Percentiles rank a stretch among this genome's conserved stretches.
phyloP scores from a whole-genome alignment of 352 stramenopile species.

The Pythium utonaiense region DNA sequence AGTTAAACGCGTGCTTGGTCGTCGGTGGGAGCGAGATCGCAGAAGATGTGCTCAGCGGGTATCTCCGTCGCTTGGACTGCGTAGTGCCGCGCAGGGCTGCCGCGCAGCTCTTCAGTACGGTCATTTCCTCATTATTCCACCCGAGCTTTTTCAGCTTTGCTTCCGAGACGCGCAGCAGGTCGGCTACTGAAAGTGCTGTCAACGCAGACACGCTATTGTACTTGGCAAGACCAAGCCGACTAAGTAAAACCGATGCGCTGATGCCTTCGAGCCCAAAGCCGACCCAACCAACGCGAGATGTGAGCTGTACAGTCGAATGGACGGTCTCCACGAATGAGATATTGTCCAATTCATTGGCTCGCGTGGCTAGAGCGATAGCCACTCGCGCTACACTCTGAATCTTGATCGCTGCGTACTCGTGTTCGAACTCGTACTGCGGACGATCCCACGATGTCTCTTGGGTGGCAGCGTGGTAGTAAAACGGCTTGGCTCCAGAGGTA shows the following conservation, averaged over 20 bases:
- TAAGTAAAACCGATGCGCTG: constrained; percentile 45
- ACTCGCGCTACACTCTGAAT: constrained; percentile 61
- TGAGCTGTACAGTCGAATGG: constrained; percentile 26
- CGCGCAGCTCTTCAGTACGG: constrained; percentile 28
- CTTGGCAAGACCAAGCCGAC: constrained; percentile 57
- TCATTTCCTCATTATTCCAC: constrained; percentile 61
- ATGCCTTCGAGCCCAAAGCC: constrained; percentile 77
- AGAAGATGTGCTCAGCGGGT: constrained; percentile 29
- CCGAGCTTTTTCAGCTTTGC: constrained; percentile 39
- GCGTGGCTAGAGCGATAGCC: constrained; percentile 34
- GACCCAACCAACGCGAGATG: constrained; percentile 41
- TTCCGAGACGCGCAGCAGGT: constrained; percentile 32
- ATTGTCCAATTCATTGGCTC: constrained; percentile 23
- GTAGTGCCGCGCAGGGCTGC: constrained; percentile 10
- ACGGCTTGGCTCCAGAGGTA: constrained; percentile 13
- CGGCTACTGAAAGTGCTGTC: constrained; percentile 19
- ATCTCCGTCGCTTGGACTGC: constrained; percentile 18
- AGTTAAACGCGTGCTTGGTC: constrained; percentile 58
- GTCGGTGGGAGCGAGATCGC: constrained; percentile 27
- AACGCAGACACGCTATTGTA: constrained; percentile 13
- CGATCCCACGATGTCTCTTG: constrained; percentile 48
- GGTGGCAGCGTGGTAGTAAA: constrained; percentile 49
- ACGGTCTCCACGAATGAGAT: constrained; percentile 49
- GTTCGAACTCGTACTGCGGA: constrained; percentile 61
- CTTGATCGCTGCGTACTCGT: constrained; percentile 57